A percentile compares a stretch with the other conserved stretches of the same genome.
These are phyloP conservation scores for Pichia kudriavzevii DNA, from an alignment of 1,139 yeast genomes.

Conservation along the genomic window DNA sequence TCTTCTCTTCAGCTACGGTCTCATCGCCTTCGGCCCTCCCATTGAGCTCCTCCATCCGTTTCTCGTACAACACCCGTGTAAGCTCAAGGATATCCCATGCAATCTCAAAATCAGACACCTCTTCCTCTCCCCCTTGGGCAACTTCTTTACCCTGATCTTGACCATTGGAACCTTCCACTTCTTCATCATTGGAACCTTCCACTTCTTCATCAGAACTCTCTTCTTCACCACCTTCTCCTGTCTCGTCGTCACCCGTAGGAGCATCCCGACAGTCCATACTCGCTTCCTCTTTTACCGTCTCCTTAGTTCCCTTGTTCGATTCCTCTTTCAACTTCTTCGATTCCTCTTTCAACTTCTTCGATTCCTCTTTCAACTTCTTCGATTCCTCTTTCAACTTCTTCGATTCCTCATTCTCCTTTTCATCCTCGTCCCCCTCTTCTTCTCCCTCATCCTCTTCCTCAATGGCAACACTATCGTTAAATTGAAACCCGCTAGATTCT, in stretches of 20 bases:
- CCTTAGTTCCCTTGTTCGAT: too few relatives aligned
- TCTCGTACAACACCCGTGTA: constrained; percentile 51
- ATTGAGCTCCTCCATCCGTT: constrained; percentile 18
- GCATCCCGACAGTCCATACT: too few relatives aligned
- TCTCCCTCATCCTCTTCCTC: constrained; percentile 17
- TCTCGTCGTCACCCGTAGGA: constrained; percentile 43
- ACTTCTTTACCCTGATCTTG: constrained; percentile 20
- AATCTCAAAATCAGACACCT: constrained; percentile 68
- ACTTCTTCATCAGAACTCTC: constrained; percentile 32
- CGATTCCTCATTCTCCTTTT: constrained; percentile 30
- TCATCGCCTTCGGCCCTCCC: not conserved
- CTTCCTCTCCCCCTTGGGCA: constrained; percentile 35
- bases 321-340: too few relatives aligned
- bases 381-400: too few relatives aligned
- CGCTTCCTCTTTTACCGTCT: too few relatives aligned
- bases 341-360: too few relatives aligned
- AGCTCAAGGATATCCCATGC: constrained; percentile 86
- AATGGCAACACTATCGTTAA: constrained; percentile 5
- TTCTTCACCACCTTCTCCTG: constrained; percentile 36
- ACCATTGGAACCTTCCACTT: constrained; percentile 23
- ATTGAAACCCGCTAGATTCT: constrained; percentile 12
- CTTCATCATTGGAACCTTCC: constrained; percentile 30
- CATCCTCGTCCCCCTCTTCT: constrained; percentile 39
- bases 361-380: too few relatives aligned
- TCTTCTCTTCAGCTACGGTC: not conserved